A percentile compares a stretch with the other conserved stretches of the same genome.
Conservation (phyloP, 805 yeast genomes). For the Lipomyces oligophaga region DNA sequence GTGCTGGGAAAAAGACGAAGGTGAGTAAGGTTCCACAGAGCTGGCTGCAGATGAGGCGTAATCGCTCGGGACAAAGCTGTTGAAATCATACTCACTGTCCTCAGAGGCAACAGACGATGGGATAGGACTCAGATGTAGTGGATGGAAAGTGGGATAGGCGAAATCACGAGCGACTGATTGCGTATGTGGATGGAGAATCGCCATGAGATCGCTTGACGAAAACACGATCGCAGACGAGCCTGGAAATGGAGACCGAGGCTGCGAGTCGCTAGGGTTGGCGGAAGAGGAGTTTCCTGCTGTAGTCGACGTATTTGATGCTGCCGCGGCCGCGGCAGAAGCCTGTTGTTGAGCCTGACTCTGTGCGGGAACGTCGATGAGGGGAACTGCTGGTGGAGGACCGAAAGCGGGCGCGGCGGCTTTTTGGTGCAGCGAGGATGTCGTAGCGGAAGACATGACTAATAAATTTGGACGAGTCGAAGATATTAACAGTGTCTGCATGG, state of each 20-base stretch:
- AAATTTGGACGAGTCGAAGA: too few species aligned
- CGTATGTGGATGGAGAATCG: conserved; percentile 4
- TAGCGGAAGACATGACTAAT: too few species aligned
- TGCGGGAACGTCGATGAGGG: neutral
- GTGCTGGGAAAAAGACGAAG: too few species aligned
- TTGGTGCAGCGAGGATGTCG: neutral
- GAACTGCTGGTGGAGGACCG: neutral
- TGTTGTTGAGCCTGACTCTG: neutral
- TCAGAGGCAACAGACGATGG: too few species aligned
- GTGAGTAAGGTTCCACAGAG: neutral
- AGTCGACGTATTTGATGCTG: too few species aligned
- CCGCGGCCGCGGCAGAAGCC: too few species aligned
- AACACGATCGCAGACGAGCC: neutral
- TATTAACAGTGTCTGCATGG: too few species aligned
- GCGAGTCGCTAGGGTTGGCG: neutral
- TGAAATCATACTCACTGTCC: too few species aligned
- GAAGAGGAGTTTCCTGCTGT: neutral
- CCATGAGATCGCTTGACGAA: neutral
- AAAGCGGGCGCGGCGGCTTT: neutral
- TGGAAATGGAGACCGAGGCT: neutral
- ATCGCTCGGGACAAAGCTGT: neutral
- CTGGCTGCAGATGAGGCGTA: neutral
- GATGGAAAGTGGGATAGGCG: conserved; percentile 69
- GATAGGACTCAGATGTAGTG: conserved; percentile 62
- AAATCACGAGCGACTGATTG: conserved; percentile 56